These are phyloP conservation scores for Citrullus mucosospermus DNA, from an alignment of 306 rosid genomes.

Conservation along the genomic window DNA sequence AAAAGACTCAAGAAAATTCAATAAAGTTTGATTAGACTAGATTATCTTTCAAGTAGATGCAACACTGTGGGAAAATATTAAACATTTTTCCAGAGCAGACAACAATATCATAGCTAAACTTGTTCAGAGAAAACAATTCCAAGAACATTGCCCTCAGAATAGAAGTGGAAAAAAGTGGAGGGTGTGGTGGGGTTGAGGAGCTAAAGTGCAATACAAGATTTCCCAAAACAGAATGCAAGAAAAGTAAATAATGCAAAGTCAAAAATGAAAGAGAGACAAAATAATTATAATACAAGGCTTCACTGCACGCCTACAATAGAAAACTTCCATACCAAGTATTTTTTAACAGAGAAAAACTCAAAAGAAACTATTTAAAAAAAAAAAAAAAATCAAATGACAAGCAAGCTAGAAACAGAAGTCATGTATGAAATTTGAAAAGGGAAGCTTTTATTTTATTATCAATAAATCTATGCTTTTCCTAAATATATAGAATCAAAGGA, in stretches of 20 bases:
- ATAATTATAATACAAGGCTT: not conserved
- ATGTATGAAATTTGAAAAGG: not conserved
- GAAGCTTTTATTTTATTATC: not conserved
- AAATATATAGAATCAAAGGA: not conserved
- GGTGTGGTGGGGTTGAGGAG: not conserved
- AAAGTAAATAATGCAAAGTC: not conserved
- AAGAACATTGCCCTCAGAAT: not conserved
- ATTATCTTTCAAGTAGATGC: not conserved
- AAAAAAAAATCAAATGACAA: not conserved
- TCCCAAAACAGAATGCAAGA: constrained; percentile 4
- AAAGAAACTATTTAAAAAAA: not conserved
- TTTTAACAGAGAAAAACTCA: not conserved
- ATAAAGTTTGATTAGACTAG: not conserved
- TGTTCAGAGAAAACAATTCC: not conserved
- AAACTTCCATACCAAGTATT: not conserved
- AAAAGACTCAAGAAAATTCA: not conserved
- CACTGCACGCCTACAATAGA: constrained; percentile 2
- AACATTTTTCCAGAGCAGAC: not conserved
- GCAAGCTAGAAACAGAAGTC: not conserved
- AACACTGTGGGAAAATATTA: not conserved
- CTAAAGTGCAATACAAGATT: not conserved
- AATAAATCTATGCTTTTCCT: not conserved
- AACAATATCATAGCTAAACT: not conserved
- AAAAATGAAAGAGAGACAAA: not conserved
- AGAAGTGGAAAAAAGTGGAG: not conserved